Conservation (phyloP, 768 basidiomycete genomes). For the Clitopilus passeckerianus region DNA sequence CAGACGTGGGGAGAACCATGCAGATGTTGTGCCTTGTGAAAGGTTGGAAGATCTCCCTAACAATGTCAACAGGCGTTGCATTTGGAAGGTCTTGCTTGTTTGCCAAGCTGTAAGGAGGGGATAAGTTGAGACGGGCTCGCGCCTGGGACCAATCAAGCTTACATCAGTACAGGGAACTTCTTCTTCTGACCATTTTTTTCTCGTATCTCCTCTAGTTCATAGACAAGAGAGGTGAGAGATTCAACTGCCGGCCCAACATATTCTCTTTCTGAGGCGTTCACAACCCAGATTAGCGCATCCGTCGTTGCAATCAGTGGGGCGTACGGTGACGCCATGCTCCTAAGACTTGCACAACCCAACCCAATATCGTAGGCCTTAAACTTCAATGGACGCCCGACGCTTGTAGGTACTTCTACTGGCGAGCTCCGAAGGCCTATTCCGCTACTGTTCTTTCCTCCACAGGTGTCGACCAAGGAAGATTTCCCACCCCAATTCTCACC, state of each 20-base stretch:
- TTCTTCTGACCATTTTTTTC: neutral
- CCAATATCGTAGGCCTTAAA: slow-evolving; percentile 65
- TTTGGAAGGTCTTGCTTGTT: slow-evolving; percentile 61
- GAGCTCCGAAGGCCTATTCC: slow-evolving; percentile 54
- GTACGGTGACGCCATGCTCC: slow-evolving; percentile 30
- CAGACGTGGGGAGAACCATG: slow-evolving; percentile 22
- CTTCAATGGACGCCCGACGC: slow-evolving; percentile 28
- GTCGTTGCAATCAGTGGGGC: slow-evolving; percentile 19
- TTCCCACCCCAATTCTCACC: slow-evolving; percentile 40
- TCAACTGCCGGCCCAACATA: slow-evolving; percentile 48
- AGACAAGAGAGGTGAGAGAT: slow-evolving; percentile 37
- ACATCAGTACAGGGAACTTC: slow-evolving; percentile 28
- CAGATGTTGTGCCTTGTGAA: slow-evolving; percentile 21
- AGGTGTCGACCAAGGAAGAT: slow-evolving; percentile 39
- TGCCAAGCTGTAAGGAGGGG: slow-evolving; percentile 32
- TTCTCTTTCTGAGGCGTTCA: slow-evolving; percentile 50
- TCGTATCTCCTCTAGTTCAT: slow-evolving; percentile 7
- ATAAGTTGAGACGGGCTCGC: neutral
- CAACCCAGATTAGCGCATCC: slow-evolving; percentile 62
- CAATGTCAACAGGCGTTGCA: slow-evolving; percentile 41
- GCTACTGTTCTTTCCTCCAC: slow-evolving; percentile 28
- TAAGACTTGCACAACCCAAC: slow-evolving; percentile 39
- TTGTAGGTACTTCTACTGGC: slow-evolving; percentile 30
- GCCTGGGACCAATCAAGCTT: slow-evolving; percentile 1
- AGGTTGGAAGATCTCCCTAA: slow-evolving; percentile 27